Evolutionary conservation across 208 protist species (phyloP).

Genomic region (Crithidia thermophila): DNA sequence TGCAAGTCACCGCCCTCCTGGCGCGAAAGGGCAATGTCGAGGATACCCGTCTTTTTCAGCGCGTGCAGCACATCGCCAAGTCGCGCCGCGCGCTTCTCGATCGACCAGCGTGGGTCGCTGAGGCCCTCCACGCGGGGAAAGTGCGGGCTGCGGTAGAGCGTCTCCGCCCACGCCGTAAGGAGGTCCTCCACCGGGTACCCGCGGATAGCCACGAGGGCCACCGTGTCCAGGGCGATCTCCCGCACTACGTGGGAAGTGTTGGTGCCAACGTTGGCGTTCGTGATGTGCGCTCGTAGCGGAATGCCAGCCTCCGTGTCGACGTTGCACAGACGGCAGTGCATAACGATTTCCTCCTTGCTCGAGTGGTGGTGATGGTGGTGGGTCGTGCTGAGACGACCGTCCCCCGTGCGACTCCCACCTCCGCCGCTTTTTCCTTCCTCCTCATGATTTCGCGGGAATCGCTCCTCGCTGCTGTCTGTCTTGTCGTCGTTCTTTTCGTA

Average conservation of each 20-base stretch:
- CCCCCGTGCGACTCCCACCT: no score
- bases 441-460: no score
- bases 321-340: constrained; percentile 68
- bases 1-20: no score
- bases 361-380: no score
- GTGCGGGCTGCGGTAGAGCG: constrained; percentile 46
- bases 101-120: constrained; percentile 40
- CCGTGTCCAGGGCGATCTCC: constrained; percentile 67
- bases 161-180: constrained; percentile 60
- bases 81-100: constrained; percentile 53
- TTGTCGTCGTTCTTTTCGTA: no score
- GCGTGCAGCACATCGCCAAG: constrained; percentile 42
- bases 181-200: constrained; percentile 82
- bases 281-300: constrained; percentile 48
- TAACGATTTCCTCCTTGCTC: background rate
- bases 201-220: constrained; percentile 61
- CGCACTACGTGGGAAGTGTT: constrained; percentile 66
- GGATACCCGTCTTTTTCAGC: constrained; percentile 46
- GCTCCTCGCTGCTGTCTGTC: no score
- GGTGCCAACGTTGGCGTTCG: constrained; percentile 29
- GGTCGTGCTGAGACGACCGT: no score
- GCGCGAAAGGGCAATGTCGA: constrained; percentile 60
- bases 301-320: constrained; percentile 42
- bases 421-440: no score
- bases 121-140: constrained; percentile 60